phyloP scores from a whole-genome alignment of 2,329 filamentous ascomycete species.

The Nemania abortiva region DNA sequence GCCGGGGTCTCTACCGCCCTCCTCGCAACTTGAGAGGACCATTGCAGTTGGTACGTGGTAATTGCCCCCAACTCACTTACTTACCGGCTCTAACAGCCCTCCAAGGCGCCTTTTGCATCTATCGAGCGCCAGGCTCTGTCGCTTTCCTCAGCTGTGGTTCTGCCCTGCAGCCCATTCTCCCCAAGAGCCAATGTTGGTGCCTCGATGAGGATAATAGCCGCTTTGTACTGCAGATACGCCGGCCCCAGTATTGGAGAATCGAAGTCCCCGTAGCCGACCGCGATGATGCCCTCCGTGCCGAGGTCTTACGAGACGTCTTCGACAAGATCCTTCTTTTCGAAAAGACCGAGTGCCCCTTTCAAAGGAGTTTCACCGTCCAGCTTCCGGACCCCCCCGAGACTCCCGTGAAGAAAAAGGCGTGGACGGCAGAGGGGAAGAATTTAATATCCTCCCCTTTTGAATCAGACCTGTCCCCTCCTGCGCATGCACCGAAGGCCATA shows the following conservation, averaged over 20 bases:
- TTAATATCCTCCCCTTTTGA: conserved; percentile 55
- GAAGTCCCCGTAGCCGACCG: conserved; percentile 77
- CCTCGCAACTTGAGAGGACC: conserved; percentile 60
- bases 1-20: conserved; percentile 49
- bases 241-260: conserved; percentile 90
- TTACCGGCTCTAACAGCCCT: conserved; percentile 12
- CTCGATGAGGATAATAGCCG: conserved; percentile 83
- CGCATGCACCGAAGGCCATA: conserved; percentile 41
- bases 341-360: conserved; percentile 88
- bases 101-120: conserved; percentile 81
- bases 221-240: conserved; percentile 87
- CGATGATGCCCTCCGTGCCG: conserved; percentile 73
- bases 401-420: conserved; percentile 75
- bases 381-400: conserved; percentile 76
- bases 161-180: conserved; percentile 86
- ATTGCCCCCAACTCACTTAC: background rate
- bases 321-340: conserved; percentile 84
- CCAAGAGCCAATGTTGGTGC: conserved; percentile 93
- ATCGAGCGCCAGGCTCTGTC: conserved; percentile 86
- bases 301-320: conserved; percentile 76
- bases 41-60: conserved; percentile 76
- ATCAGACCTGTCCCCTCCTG: conserved; percentile 42
- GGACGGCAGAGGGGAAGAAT: conserved; percentile 68
- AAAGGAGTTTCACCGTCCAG: conserved; percentile 78
- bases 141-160: conserved; percentile 89